A percentile compares a stretch with the other conserved stretches of the same genome.
Evolutionary conservation across 148 eudicot genomes (phyloP).

Genomic region (Camellia sinensis): DNA sequence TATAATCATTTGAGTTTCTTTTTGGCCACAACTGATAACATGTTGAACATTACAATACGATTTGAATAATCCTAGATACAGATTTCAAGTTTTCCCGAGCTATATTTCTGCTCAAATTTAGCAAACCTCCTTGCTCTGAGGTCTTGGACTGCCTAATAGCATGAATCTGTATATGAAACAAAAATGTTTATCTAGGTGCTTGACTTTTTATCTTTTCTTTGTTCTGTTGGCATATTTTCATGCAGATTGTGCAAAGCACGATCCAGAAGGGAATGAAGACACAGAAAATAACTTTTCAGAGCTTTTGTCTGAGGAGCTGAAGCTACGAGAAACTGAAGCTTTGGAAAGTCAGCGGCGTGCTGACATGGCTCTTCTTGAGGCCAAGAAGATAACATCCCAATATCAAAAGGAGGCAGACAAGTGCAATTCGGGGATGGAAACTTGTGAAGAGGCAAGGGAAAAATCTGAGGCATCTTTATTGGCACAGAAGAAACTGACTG

Average conservation of each 20-base stretch:
- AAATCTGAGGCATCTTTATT: conserved; percentile 58
- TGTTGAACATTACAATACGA: neutral
- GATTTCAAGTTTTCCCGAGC: neutral
- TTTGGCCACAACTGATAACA: neutral
- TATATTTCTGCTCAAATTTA: neutral
- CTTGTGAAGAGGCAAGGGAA: conserved; percentile 87
- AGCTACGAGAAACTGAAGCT: conserved; percentile 63
- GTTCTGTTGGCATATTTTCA: neutral
- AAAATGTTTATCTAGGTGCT: neutral
- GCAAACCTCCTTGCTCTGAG: neutral
- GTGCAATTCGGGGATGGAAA: conserved; percentile 86
- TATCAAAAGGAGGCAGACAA: conserved; percentile 86
- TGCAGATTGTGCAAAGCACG: conserved; percentile 80
- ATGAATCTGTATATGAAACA: neutral
- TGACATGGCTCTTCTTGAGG: conserved; percentile 69
- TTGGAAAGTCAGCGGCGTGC: conserved; percentile 60
- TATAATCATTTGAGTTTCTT: neutral
- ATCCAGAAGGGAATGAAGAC: conserved; percentile 63
- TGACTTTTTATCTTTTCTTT: neutral
- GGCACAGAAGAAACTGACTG: conserved; percentile 49
- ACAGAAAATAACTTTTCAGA: conserved; percentile 58
- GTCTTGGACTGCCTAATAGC: neutral
- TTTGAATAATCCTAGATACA: neutral
- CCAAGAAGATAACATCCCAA: conserved; percentile 72
- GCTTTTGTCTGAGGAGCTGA: conserved; percentile 59